These are phyloP conservation scores for Carnegiea gigantea DNA, from an alignment of 179 eudicot genomes.

Conservation along the genomic window DNA sequence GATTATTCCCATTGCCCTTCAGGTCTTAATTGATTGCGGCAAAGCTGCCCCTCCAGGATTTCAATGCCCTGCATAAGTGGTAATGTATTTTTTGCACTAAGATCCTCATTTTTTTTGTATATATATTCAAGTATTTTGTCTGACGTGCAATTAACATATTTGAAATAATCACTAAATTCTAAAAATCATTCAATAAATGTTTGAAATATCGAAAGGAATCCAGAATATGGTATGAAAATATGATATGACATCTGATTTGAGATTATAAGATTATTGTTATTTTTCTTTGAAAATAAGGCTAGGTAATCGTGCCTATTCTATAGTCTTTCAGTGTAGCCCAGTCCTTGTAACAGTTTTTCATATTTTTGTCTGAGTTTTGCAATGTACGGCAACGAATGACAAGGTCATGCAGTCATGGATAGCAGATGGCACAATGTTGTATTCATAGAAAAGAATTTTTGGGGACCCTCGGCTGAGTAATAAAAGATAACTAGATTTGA, in stretches of 20 bases:
- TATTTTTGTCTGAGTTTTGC: background rate
- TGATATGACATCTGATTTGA: too few species aligned
- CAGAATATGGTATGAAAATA: too few species aligned
- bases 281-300: background rate
- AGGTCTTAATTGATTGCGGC: constrained; percentile 39
- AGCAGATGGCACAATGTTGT: background rate
- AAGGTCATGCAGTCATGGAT: background rate
- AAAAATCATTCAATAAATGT: too few species aligned
- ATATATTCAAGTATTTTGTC: too few species aligned
- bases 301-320: background rate
- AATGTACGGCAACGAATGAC: background rate
- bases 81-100: background rate
- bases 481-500: too few species aligned
- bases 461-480: background rate
- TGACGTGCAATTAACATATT: background rate
- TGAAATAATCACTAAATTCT: too few species aligned
- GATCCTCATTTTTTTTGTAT: background rate
- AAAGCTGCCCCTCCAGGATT: constrained; percentile 31
- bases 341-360: background rate
- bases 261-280: too few species aligned
- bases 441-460: background rate
- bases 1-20: constrained; percentile 37
- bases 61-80: constrained; percentile 29
- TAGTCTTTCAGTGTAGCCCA: background rate
- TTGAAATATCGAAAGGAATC: too few species aligned